phyloP scores from a whole-genome alignment of 495 filamentous ascomycete genomes.

The Talaromyces liani region DNA sequence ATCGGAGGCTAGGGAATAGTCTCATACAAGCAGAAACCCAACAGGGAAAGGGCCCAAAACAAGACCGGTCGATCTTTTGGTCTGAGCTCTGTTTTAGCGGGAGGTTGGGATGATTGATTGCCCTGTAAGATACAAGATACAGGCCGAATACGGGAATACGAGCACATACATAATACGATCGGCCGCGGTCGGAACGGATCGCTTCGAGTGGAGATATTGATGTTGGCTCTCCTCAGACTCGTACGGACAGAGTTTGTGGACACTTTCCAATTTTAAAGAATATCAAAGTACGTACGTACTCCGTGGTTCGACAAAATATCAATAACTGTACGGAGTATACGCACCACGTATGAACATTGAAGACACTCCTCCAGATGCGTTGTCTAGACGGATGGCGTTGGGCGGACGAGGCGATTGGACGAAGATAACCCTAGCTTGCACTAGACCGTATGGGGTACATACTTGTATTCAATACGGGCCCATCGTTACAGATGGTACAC shows the following conservation, averaged over 20 bases:
- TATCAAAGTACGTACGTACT: too few species aligned
- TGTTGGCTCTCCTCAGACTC: too few species aligned
- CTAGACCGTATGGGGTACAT: not conserved
- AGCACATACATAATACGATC: not conserved
- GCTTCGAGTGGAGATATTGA: not conserved
- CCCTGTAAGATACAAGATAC: not conserved
- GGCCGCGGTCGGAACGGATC: not conserved
- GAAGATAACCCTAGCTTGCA: not conserved
- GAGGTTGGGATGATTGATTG: not conserved
- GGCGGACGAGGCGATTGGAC: not conserved
- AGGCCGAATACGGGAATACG: not conserved
- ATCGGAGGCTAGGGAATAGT: not conserved
- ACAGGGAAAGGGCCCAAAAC: not conserved
- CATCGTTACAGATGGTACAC: not conserved
- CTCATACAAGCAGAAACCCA: constrained; percentile 3
- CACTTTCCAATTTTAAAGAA: too few species aligned
- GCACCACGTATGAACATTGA: not conserved
- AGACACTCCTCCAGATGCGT: not conserved
- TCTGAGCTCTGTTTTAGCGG: constrained; percentile 2
- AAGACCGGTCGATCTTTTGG: not conserved
- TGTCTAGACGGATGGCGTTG: not conserved
- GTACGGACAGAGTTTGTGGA: too few species aligned
- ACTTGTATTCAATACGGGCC: not conserved
- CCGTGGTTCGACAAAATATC: not conserved
- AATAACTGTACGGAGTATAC: not conserved